Conservation (phyloP, 108 stramenopile species). For the Pseudonitzschia multiseries region DNA sequence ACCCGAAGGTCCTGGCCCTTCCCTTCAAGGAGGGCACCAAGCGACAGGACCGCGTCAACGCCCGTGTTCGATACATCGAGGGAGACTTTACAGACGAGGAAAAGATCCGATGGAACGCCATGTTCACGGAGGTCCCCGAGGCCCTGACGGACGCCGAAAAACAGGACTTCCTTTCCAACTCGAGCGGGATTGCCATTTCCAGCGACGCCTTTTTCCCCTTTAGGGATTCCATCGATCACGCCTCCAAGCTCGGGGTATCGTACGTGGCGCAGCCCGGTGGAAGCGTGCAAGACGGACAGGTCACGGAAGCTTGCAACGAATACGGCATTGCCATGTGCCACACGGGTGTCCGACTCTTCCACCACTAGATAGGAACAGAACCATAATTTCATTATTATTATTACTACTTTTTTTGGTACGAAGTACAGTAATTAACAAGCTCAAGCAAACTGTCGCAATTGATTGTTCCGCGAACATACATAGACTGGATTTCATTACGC, state of each 20-base stretch:
- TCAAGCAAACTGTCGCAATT: no score
- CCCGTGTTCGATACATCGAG: conserved; percentile 98
- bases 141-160: conserved; percentile 91
- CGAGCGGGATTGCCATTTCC: conserved; percentile 84
- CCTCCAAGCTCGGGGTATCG: conserved; percentile 94
- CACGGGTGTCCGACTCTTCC: conserved; percentile 95
- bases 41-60: conserved; percentile 98
- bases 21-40: conserved; percentile 94
- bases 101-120: conserved; percentile 81
- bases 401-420: no score
- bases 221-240: conserved; percentile 98
- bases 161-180: conserved; percentile 80
- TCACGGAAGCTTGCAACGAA: conserved; percentile 91
- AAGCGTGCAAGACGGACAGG: conserved; percentile 87
- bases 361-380: no score
- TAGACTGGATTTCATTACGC: no score
- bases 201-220: conserved; percentile 99
- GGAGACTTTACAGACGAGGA: conserved; percentile 96
- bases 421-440: no score
- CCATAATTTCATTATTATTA: no score
- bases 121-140: conserved; percentile 85
- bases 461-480: no score
- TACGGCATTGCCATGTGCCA: conserved; percentile 99
- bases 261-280: conserved; percentile 97
- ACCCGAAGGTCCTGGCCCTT: conserved; percentile 94